A percentile compares a stretch with the other conserved stretches of the same genome.
These are phyloP conservation scores for Hypoxylon sp. DNA, from an alignment of 2,329 filamentous ascomycete species.

Conservation along the genomic window DNA sequence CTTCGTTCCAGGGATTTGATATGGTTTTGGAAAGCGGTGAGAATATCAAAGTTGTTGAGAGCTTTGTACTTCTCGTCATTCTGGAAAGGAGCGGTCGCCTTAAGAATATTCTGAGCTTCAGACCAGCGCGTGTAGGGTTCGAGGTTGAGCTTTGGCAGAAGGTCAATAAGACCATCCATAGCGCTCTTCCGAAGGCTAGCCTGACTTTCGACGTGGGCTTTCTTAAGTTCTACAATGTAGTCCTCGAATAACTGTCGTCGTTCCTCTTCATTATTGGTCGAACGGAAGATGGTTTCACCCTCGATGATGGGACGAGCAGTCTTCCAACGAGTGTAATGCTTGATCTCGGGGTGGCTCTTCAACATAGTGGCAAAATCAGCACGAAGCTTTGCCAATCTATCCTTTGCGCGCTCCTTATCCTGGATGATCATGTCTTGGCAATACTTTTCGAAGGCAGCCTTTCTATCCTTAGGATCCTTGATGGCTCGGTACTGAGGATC, in stretches of 20 bases:
- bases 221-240: conserved; percentile 89
- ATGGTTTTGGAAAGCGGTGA: conserved; percentile 94
- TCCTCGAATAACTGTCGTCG: conserved; percentile 93
- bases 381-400: conserved; percentile 90
- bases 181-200: conserved; percentile 80
- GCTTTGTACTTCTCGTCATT: conserved; percentile 87
- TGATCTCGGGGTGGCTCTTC: conserved; percentile 95
- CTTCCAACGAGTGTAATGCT: conserved; percentile 97
- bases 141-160: conserved; percentile 84
- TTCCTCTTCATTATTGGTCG: conserved; percentile 88
- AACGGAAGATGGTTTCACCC: conserved; percentile 94
- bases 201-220: conserved; percentile 82
- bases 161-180: conserved; percentile 83
- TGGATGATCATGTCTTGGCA: conserved; percentile 89
- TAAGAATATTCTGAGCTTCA: conserved; percentile 87
- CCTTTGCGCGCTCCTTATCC: conserved; percentile 95
- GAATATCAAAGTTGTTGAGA: conserved; percentile 88
- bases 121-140: conserved; percentile 97
- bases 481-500: conserved; percentile 94
- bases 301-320: conserved; percentile 95
- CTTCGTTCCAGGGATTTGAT: conserved; percentile 92
- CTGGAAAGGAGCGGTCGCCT: conserved; percentile 82
- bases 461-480: conserved; percentile 92
- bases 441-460: conserved; percentile 94
- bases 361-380: conserved; percentile 97